Conservation (phyloP, 176 grass and related monocot species). For the Cenchrus americanus region DNA sequence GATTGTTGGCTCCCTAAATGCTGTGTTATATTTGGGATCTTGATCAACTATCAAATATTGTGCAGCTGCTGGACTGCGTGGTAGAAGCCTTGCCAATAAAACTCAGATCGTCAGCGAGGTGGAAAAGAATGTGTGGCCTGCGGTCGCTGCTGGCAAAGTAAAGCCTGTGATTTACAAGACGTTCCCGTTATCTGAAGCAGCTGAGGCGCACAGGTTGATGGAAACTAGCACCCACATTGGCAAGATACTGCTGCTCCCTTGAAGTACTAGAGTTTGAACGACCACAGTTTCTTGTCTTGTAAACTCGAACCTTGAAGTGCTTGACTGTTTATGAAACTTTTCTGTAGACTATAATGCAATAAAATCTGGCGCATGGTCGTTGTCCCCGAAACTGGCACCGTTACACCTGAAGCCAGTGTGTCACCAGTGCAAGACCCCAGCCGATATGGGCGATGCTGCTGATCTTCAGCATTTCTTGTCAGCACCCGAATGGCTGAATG, state of each 20-base stretch:
- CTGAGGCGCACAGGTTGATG: conserved; percentile 77
- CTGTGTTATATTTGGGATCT: neutral
- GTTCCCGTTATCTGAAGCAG: conserved; percentile 73
- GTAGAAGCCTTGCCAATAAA: conserved; percentile 70
- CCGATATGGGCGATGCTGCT: too few relatives aligned
- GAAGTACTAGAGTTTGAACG: neutral
- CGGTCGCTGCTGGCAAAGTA: conserved; percentile 62
- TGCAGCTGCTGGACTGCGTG: conserved; percentile 74
- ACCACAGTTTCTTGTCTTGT: neutral
- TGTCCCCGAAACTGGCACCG: neutral
- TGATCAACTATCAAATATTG: neutral
- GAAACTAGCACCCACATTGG: conserved; percentile 78
- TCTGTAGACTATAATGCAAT: neutral
- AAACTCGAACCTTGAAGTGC: neutral
- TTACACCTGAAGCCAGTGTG: neutral
- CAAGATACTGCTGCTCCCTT: conserved; percentile 89
- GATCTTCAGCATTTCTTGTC: neutral
- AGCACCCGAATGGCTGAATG: neutral
- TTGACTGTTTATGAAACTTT: neutral
- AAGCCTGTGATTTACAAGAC: conserved; percentile 73
- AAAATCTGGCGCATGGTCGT: conserved; percentile 2
- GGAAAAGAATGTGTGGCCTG: conserved; percentile 87
- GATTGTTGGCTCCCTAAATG: neutral
- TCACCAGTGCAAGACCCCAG: neutral
- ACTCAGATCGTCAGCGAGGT: conserved; percentile 73